Evolutionary conservation across 2,329 filamentous ascomycete genomes (phyloP), one percentile per base, ranked within the genome.

Genomic region (Neonectria sp.): DNA sequence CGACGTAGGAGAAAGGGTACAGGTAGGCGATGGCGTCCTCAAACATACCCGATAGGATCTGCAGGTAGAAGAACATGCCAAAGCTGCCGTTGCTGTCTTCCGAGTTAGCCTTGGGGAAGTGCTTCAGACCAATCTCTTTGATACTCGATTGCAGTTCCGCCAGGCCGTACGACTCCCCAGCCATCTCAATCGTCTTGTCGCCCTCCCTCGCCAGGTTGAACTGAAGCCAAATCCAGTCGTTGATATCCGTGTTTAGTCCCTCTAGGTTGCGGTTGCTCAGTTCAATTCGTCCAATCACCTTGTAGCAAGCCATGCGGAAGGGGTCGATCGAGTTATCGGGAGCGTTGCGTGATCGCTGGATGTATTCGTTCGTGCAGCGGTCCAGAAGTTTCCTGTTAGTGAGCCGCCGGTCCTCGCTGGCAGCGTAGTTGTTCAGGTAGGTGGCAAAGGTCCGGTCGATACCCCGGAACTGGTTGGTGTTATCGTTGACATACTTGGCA

Each of bases 301-400:
- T 98, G 87, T 98, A 98, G 80, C 96, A 98, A 55, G 95, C 95
- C 90, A 97, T 95, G 60, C 95, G 91, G 84, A 97, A 99, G 29
- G 96, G 96, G 79, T 99, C 96, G 70, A 97, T 91, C 2, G 93
- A 93, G 77, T 95, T 92, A 65, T 96, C 93, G 1, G 94, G 93
- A 1, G 93, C 93, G 75, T 97, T 94, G 71, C 94, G 92, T 29
- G 91, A 89, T 52, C 95, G 91, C 79, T 97, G 93, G 58, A 92
- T 92, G 81, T 97, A 98, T 78, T 98, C 95, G 70, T 93, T 94
- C 73, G 93, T 93, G 81, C 97, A 97, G 70, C 93, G 93, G 73
- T 95, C 93, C 76, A 97, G 93, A 64, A 97, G 83, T 69, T 95
- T 92, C 48, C 91, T 88, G 71, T 91, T 91, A 13, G 79, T 82